phyloP scores from a whole-genome alignment of 2,329 filamentous ascomycete species.

The Magnaporthiopsis incrustans region DNA sequence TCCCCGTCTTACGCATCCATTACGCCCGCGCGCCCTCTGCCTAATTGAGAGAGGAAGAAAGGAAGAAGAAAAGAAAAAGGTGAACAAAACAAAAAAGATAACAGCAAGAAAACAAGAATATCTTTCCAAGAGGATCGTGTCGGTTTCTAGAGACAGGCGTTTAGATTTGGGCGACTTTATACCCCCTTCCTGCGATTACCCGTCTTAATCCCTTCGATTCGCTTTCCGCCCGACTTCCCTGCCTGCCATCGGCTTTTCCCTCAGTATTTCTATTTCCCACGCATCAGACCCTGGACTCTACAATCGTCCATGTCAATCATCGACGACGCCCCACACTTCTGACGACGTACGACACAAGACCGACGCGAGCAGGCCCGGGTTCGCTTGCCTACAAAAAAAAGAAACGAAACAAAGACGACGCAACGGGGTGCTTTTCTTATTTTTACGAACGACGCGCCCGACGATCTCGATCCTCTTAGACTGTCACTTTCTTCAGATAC shows the following conservation, averaged over 20 bases:
- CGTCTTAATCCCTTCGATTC: not conserved
- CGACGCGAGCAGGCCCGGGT: not conserved
- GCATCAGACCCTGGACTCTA: not conserved
- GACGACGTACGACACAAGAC: conserved; percentile 1
- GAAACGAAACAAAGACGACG: conserved; percentile 1
- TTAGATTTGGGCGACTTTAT: conserved; percentile 1
- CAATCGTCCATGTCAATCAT: not conserved
- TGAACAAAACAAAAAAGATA: not conserved
- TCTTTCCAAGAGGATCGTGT: not conserved
- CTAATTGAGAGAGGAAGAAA: not conserved
- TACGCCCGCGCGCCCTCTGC: not conserved
- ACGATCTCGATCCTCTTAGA: conserved; percentile 5
- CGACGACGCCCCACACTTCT: not conserved
- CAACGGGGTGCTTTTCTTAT: not conserved
- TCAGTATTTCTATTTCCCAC: not conserved
- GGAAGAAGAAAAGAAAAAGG: not conserved
- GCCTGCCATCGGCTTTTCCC: not conserved
- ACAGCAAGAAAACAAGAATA: not conserved
- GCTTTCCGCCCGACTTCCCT: not conserved
- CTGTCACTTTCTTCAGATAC: conserved; percentile 8
- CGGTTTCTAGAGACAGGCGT: not conserved
- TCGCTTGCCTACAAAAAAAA: not conserved
- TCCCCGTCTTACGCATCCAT: not conserved
- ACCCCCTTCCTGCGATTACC: not conserved
- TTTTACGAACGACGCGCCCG: not conserved